Conservation (phyloP, 768 basidiomycete genomes). For the Cystobasidium tubakii region DNA sequence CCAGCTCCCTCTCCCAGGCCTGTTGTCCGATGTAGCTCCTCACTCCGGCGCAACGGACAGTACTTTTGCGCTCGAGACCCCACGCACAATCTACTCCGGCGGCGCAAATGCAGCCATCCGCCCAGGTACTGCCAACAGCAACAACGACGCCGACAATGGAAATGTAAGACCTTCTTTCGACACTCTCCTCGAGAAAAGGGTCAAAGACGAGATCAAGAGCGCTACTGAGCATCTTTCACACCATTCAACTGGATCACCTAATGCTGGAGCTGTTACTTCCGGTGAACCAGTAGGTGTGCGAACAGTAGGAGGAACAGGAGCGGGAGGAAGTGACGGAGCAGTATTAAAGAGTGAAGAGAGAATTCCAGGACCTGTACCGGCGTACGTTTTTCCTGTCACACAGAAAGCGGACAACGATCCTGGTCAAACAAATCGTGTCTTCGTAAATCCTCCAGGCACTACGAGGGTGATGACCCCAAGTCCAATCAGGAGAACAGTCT, state of each 20-base stretch:
- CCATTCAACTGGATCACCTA: no score
- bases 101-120: not conserved
- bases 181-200: not conserved
- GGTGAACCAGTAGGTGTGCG: no score
- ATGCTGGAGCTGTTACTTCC: no score
- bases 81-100: not conserved
- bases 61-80: slow-evolving; percentile 14
- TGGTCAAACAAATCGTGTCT: slow-evolving; percentile 11
- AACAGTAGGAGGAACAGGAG: not conserved
- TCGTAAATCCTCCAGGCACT: slow-evolving; percentile 11
- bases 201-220: not conserved
- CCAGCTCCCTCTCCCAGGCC: not conserved
- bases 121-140: not conserved
- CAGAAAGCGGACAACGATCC: not conserved
- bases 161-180: not conserved
- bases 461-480: not conserved
- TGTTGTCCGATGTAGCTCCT: not conserved
- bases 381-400: slow-evolving; percentile 20
- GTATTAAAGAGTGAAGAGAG: not conserved
- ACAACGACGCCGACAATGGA: not conserved
- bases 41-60: slow-evolving; percentile 9
- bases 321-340: not conserved
- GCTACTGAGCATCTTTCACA: no score
- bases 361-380: not conserved
- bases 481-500: not conserved